phyloP scores from a whole-genome alignment of 495 filamentous ascomycete species.

The Penicillium parvum region DNA sequence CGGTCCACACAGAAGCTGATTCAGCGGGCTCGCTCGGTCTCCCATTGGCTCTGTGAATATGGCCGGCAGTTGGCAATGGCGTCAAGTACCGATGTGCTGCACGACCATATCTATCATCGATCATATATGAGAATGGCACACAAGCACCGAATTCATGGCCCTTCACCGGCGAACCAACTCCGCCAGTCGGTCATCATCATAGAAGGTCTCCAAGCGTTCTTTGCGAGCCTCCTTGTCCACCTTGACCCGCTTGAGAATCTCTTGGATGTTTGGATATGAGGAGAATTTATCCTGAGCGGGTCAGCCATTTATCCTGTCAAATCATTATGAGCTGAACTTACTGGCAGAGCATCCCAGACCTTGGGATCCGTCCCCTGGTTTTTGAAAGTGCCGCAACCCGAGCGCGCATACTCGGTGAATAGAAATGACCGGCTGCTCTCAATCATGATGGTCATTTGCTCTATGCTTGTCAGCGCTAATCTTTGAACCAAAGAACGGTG shows the following conservation, averaged over 20 bases:
- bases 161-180: slow-evolving; percentile 15
- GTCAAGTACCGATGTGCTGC: slow-evolving; percentile 5
- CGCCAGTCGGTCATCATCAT: slow-evolving; percentile 25
- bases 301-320: not conserved
- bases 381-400: slow-evolving; percentile 32
- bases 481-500: not conserved
- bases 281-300: slow-evolving; percentile 33
- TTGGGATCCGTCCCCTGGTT: slow-evolving; percentile 37
- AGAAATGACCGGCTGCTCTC: slow-evolving; percentile 40
- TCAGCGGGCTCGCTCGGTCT: not conserved
- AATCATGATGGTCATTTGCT: slow-evolving; percentile 34
- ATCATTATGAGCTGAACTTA: slow-evolving; percentile 5
- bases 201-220: slow-evolving; percentile 24
- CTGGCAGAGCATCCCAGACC: slow-evolving; percentile 39
- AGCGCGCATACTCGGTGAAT: slow-evolving; percentile 38
- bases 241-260: slow-evolving; percentile 29
- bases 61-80: slow-evolving; percentile 9
- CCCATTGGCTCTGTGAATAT: slow-evolving; percentile 1
- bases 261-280: slow-evolving; percentile 32
- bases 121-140: too few species aligned
- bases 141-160: too few species aligned
- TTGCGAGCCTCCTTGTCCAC: slow-evolving; percentile 28
- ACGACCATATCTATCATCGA: too few species aligned
- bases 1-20: slow-evolving; percentile 1
- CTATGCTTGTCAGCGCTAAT: not conserved